A percentile compares a stretch with the other conserved stretches of the same genome.
phyloP scores from a whole-genome alignment of 1,284 basidiomycete species.

The Ustilago sp. region DNA sequence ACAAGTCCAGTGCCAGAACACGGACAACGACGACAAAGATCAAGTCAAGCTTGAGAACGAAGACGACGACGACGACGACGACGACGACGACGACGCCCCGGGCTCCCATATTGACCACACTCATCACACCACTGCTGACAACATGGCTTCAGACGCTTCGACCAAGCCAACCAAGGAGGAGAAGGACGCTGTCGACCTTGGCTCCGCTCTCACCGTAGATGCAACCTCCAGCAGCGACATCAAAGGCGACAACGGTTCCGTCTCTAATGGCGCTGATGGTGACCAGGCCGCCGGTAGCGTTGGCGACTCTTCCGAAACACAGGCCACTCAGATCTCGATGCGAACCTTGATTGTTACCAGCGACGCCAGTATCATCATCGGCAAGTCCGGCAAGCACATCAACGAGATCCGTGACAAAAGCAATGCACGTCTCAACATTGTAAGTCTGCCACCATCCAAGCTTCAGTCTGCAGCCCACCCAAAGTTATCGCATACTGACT shows the following conservation, averaged over 20 bases:
- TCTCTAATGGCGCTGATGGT: slow-evolving; percentile 39
- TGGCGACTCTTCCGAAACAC: slow-evolving; percentile 46
- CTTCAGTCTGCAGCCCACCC: not conserved
- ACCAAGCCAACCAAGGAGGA: slow-evolving; percentile 42
- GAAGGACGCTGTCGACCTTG: slow-evolving; percentile 57
- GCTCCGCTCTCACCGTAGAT: slow-evolving; percentile 39
- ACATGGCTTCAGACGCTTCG: slow-evolving; percentile 46
- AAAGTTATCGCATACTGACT: not conserved
- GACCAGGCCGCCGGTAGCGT: slow-evolving; percentile 38
- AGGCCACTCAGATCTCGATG: slow-evolving; percentile 65
- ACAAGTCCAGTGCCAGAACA: slow-evolving; percentile 6
- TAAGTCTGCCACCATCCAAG: slow-evolving; percentile 36
- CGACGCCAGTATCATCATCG: slow-evolving; percentile 99
- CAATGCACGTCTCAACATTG: slow-evolving; percentile 77
- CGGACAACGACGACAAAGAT: not conserved
- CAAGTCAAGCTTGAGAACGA: slow-evolving; percentile 16
- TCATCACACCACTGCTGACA: slow-evolving; percentile 13
- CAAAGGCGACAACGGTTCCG: slow-evolving; percentile 38
- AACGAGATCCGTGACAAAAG: slow-evolving; percentile 99
- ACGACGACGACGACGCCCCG: slow-evolving; percentile 16
- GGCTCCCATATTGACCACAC: slow-evolving; percentile 2
- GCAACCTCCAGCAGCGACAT: slow-evolving; percentile 36
- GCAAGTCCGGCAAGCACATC: slow-evolving; percentile 93
- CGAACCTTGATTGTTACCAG: slow-evolving; percentile 89
- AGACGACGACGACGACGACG: slow-evolving; percentile 18